Evolutionary conservation across 1,284 basidiomycete genomes (phyloP), one percentile per base, ranked within the genome.

Genomic region (Blastosporella zonata): DNA sequence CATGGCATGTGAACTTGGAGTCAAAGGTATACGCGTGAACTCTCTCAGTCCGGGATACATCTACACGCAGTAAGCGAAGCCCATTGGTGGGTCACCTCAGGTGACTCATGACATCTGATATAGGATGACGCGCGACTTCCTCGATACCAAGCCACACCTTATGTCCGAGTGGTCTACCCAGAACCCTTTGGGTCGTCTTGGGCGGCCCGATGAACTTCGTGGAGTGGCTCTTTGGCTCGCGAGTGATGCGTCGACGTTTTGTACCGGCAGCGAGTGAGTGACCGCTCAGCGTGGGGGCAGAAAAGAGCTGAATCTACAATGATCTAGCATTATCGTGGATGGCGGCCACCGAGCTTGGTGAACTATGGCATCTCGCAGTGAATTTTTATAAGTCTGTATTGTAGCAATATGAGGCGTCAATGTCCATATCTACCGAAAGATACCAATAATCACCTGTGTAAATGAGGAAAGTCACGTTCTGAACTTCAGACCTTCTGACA

Each of bases 1-100:
- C 63, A 75, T 91, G 72, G 90, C 90, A 3, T 86, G 84, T 62
- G 90, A 93, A 62, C 81, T 89, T 43, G 87, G 87, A 6, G 69
- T 68, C 8, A 72, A 81, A 59, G 67, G 74, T 4, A 90, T 93
- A 49, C 72, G 87, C 4, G 84, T 89, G 48, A 88, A 89, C 62
- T 70, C 77, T 6, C 68, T 87, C 49, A 84, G 81, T 40, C 85
- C 84, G 0, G 86, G 86, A 9, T 77, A 87, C 60, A 86, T 87
- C 28, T 79, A 81, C 56, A 88, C 85, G 0, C 70, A 72, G 84
- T 86, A 54, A 41, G 78, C 67, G 10, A 44, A 35, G 34, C 20
- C 33, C n/a, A n/a, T 31, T 18, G 6, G 37, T 37, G 25, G 25
- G 20, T 3, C 17, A 15, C 8, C 3, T 4, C 2, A 37, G 20